Evolutionary conservation across 208 protist species (phyloP).

Genomic region (Angomonas ambiguus): DNA sequence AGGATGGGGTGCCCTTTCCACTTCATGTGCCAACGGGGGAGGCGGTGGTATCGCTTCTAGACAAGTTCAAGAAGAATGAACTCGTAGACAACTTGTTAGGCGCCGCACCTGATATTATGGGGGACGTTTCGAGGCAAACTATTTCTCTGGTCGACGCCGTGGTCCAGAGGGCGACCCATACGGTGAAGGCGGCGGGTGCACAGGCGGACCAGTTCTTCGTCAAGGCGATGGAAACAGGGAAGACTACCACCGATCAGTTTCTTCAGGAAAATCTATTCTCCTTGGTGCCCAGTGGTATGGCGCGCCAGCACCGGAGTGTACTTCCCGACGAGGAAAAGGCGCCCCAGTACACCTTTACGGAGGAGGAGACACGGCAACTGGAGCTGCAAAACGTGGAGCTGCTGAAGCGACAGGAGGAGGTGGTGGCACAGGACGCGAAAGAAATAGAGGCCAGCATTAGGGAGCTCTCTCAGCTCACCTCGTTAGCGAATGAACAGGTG

Average conservation of each 20-base stretch:
- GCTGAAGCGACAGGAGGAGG: conserved; percentile 43
- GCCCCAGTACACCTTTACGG: not conserved
- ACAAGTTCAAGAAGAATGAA: not conserved
- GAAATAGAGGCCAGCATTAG: conserved; percentile 65
- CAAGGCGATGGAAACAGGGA: conserved; percentile 22
- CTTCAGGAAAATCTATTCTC: conserved; percentile 12
- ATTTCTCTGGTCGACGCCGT: conserved; percentile 29
- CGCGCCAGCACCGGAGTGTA: not conserved
- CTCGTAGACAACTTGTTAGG: not conserved
- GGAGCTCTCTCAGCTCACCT: conserved; percentile 85
- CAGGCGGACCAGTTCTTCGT: conserved; percentile 25
- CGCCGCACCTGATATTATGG: not conserved
- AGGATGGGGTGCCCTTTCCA: too few relatives aligned
- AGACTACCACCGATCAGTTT: conserved; percentile 21
- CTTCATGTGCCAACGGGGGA: too few relatives aligned
- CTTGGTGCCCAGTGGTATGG: not conserved
- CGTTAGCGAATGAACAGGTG: conserved; percentile 77
- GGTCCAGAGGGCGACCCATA: conserved; percentile 25
- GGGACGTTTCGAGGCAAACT: conserved; percentile 19
- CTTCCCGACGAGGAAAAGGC: not conserved
- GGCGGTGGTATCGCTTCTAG: not conserved
- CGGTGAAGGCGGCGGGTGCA: conserved; percentile 28
- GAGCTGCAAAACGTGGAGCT: conserved; percentile 39
- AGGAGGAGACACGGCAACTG: conserved; percentile 13
- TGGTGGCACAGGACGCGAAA: conserved; percentile 60